phyloP scores from a whole-genome alignment of 2,329 filamentous ascomycete genomes.

The Neonectria magnoliae region DNA sequence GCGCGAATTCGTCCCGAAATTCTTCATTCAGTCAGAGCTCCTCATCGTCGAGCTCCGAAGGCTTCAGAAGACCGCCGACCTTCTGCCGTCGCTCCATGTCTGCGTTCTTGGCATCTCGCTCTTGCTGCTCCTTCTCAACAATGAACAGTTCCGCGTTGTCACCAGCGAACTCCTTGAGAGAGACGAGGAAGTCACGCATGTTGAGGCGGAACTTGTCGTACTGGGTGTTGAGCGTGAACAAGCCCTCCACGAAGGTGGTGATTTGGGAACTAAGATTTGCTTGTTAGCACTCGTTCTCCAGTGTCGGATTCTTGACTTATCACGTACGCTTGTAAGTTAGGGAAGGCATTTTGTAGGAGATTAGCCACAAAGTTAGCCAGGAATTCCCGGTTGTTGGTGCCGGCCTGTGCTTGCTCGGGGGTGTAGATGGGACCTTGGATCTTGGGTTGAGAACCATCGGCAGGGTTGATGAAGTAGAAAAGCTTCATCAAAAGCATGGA shows the following conservation, averaged over 20 bases:
- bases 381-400: slow-evolving; percentile 92
- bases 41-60: slow-evolving; percentile 93
- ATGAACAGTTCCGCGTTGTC: slow-evolving; percentile 95
- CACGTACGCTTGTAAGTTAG: slow-evolving; percentile 88
- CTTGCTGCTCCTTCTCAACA: slow-evolving; percentile 93
- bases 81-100: slow-evolving; percentile 94
- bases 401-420: slow-evolving; percentile 81
- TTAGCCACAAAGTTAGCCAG: slow-evolving; percentile 86
- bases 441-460: slow-evolving; percentile 76
- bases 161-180: slow-evolving; percentile 93
- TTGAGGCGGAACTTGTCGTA: slow-evolving; percentile 96
- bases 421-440: slow-evolving; percentile 92
- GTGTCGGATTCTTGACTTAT: neutral
- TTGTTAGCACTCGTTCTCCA: slow-evolving; percentile 47
- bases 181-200: slow-evolving; percentile 95
- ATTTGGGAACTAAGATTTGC: slow-evolving; percentile 76
- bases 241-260: slow-evolving; percentile 84
- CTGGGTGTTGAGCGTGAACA: slow-evolving; percentile 89
- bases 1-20: slow-evolving; percentile 69
- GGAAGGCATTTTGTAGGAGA: slow-evolving; percentile 88
- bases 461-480: slow-evolving; percentile 91
- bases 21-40: slow-evolving; percentile 86
- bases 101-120: slow-evolving; percentile 83
- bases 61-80: slow-evolving; percentile 95
- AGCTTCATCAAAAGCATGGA: slow-evolving; percentile 92